Base-by-base conservation (phyloP, 805 yeast species). In the Clavispora fructus region DNA sequence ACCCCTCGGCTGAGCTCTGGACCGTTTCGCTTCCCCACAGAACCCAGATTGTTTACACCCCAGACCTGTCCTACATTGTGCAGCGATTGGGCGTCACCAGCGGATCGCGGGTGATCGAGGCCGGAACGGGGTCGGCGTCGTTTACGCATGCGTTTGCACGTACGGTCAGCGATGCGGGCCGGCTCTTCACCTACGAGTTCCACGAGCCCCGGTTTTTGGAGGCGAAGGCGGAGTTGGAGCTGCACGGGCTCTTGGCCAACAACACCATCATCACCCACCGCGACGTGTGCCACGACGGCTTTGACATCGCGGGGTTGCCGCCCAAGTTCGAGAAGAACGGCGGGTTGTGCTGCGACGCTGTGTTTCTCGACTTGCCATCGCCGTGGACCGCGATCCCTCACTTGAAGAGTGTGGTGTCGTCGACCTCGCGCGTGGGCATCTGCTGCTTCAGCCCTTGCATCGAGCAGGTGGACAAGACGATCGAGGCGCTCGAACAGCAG, bases 391-490 rank as follows among this genome's bases (percentile, higher is more conserved):
- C 99, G 6, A 85, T 94, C 44, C 88, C 89, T 7, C 84, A 85
- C 64, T 67, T 92, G 40, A 67, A 73, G 11, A 55, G 59, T 29
- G 95, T 86, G 1, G 74, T 87, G 13, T 68, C 85, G 8, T 63
- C 68, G 8, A 67, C 67, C 16, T 70, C 74, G 45, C 71, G 74
- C 26, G 87, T 82, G 19, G 82, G 86, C 3, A 76, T 94, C 44
- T 94, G 99, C 67, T 94, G 99, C 65, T 94, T 94, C 61, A 87
- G 96, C 35, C 99, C 99, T 9, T 94, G 99, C 65, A 87, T 94
- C 41, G 99, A 94, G 67, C 99, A 94, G 68, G 99, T 94, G 4
- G 85, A 85, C 47, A 84, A 87, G 61, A 87, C 98, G 0, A 81
- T 92, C 11, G 84, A 79, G 52, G 84, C 87, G 0, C 68, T 94